phyloP scores from a whole-genome alignment of 345 rosid species.

The Lenwebbia sp. region DNA sequence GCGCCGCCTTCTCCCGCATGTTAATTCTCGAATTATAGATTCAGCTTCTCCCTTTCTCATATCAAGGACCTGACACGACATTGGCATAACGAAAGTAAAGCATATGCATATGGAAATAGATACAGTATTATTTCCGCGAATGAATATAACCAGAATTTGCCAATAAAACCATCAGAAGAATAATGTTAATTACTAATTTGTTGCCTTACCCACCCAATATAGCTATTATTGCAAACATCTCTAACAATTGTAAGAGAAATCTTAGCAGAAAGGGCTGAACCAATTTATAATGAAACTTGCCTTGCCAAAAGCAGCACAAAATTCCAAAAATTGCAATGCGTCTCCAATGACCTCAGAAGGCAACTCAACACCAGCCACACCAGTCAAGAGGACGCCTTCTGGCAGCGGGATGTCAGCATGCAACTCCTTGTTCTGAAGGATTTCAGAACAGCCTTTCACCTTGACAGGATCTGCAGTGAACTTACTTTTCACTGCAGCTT shows the following conservation, averaged over 20 bases:
- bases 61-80: slow-evolving; percentile 38
- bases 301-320: slow-evolving; percentile 74
- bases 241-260: background rate
- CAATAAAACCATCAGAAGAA: background rate
- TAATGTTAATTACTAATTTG: background rate
- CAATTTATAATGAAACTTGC: slow-evolving; percentile 14
- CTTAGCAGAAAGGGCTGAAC: background rate
- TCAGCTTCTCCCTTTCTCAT: slow-evolving; percentile 70
- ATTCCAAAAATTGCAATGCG: slow-evolving; percentile 71
- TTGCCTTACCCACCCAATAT: background rate
- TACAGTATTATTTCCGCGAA: background rate
- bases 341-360: slow-evolving; percentile 49
- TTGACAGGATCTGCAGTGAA: background rate
- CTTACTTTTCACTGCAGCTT: background rate
- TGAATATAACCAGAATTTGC: background rate
- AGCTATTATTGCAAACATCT: background rate
- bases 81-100: background rate
- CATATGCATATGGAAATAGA: background rate
- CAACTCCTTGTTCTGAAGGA: slow-evolving; percentile 12
- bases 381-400: slow-evolving; percentile 26
- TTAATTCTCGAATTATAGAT: slow-evolving; percentile 49
- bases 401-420: slow-evolving; percentile 36
- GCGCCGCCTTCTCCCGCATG: slow-evolving; percentile 35
- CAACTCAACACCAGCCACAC: slow-evolving; percentile 52
- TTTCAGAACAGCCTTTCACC: background rate